Evolutionary conservation across 2,329 filamentous ascomycete genomes (phyloP), one percentile per base, ranked within the genome.

Genomic region (Calonectria leucothoes): DNA sequence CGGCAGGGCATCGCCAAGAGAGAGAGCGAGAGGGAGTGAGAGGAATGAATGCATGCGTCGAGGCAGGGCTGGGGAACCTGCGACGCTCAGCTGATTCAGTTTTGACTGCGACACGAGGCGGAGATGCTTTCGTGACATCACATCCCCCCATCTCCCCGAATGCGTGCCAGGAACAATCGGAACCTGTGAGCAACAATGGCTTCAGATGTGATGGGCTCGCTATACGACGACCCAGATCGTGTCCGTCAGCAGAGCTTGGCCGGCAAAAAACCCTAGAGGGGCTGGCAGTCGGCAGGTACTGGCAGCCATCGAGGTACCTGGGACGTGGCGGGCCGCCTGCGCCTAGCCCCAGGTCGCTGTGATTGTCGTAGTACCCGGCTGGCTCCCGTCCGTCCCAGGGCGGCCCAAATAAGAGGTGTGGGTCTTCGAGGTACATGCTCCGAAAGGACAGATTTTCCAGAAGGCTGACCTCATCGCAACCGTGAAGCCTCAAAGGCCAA

Each of bases 391-490:
- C 37, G 17, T 15, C 2, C 31, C 71, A 48, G 67, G 71, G 71
- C 74, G 76, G 64, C 48, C 66, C 74, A 70, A 80, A 81, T 80
- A 81, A 76, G 81, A 78, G 79, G 75, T 73, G 14, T 12, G 11
- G 20, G 4, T 70, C 77, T 55, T 63, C 70, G 71, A 75, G 66
- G 70, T 78, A 75, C 77, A 81, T 73, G 81, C 37, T 20, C 20
- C 79, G 76, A 84, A 84, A 84, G 83, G 83, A 84, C 83, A 84
- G n/a, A 37, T 15, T 12, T 45, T 82, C 83, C 78, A 81, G 80
- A 82, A 81, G 80, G 82, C 31, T 7, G 10, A 12, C 82, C 82
- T 81, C 78, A 75, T 75, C 76, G 75, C 77, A 80, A 80, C 80
- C n/a, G n/a, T 80, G 78, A 77, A 69, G 25, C 71, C 52, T 51